A percentile compares a stretch with the other conserved stretches of the same genome.
Evolutionary conservation across 768 basidiomycete species (phyloP).

Genomic region (Suillus subluteus): DNA sequence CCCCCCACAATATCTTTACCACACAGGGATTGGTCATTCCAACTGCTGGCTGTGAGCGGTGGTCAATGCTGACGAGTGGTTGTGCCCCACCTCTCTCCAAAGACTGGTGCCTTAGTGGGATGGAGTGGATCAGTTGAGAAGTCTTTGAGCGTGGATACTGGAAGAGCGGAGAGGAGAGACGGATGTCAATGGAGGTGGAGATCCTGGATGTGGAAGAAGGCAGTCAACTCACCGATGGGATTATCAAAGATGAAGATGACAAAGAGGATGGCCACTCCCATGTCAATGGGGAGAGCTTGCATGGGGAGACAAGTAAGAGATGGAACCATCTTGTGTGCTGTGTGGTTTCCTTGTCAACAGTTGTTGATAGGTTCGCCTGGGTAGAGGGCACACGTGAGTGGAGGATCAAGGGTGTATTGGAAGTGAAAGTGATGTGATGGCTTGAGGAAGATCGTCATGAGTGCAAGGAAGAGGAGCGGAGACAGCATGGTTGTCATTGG

Average conservation of each 20-base stretch:
- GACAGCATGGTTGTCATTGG: no score
- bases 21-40: no score
- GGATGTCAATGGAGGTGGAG: constrained; percentile 66
- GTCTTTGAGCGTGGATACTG: constrained; percentile 72
- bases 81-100: constrained; percentile 79
- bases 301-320: constrained; percentile 49
- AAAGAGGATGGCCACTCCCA: constrained; percentile 43
- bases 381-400: no score
- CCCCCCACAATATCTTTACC: no score
- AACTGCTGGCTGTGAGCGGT: constrained; percentile 47
- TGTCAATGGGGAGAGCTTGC: background rate
- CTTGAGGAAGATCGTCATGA: no score
- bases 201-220: constrained; percentile 67
- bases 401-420: no score
- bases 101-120: constrained; percentile 89
- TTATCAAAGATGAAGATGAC: constrained; percentile 78
- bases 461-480: no score
- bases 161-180: constrained; percentile 48
- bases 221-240: constrained; percentile 67
- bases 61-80: constrained; percentile 69
- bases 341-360: no score
- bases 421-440: no score
- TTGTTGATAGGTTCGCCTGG: no score
- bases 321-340: constrained; percentile 77
- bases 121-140: constrained; percentile 89